Conservation (phyloP, 768 basidiomycete species). For the Suillus ampliporus region DNA sequence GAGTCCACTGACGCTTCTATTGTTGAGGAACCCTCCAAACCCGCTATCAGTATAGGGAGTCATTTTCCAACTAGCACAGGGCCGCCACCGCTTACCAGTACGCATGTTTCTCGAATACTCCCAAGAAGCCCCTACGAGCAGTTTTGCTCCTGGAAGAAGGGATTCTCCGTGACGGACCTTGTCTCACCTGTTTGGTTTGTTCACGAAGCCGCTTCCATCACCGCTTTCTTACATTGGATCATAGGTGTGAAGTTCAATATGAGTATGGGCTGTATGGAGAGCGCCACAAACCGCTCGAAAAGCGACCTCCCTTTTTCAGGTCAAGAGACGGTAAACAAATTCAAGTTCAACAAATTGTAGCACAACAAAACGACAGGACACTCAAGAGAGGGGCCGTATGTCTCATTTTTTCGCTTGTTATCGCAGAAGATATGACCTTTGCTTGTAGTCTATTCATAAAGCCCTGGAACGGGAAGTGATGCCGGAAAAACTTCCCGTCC, state of each 20-base stretch:
- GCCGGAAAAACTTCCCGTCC: conserved; percentile 59
- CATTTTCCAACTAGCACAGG: neutral
- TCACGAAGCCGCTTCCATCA: neutral
- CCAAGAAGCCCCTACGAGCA: conserved; percentile 42
- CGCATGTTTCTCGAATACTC: neutral
- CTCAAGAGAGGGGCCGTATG: conserved; percentile 62
- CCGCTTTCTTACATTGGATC: conserved; percentile 9
- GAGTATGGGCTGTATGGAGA: conserved; percentile 74
- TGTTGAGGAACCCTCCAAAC: neutral
- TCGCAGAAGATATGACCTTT: neutral
- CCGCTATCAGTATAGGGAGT: neutral
- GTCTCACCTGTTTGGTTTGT: conserved; percentile 63
- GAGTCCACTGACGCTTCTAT: conserved; percentile 26
- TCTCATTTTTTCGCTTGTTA: conserved; percentile 6
- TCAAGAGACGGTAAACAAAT: conserved; percentile 67
- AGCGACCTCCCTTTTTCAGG: conserved; percentile 60
- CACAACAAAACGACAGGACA: conserved; percentile 57
- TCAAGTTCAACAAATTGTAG: conserved; percentile 53
- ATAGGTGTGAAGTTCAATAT: conserved; percentile 81
- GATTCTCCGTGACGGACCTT: conserved; percentile 68
- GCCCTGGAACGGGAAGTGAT: conserved; percentile 75
- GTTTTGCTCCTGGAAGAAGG: conserved; percentile 49
- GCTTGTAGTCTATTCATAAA: conserved; percentile 70
- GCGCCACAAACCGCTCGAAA: conserved; percentile 51
- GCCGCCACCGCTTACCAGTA: neutral